Base-by-base conservation (phyloP, 2,329 filamentous ascomycete genomes). In the Microdochium paspali region DNA sequence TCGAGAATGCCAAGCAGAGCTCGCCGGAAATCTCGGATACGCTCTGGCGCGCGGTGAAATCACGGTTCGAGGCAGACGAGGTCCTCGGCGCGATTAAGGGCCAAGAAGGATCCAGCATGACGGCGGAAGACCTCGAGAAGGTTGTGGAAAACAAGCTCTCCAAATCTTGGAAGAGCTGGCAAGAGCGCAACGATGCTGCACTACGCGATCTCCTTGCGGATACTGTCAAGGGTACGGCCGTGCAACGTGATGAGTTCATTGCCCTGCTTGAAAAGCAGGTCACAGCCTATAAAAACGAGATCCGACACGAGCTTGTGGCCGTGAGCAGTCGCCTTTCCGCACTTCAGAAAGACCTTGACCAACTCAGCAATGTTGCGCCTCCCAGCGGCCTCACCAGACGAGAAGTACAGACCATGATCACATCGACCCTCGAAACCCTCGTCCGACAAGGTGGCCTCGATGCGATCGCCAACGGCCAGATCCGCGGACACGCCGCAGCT, bases 81-180 rank as follows among this genome's bases (percentile, higher is more conserved):
- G 44, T 61, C 13, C 39, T 59, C 39, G 53, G 59, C 10, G 20
- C 13, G 6, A 23, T 44, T 44, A 52, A 44, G 18, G 52, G 51
- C 21, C 63, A 61, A 30, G 55, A 49, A 6, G 32, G 43, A 4
- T 51, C 54, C 1, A 60, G 58, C 30, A 51, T 66, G n/a, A 50
- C 56, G 0, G 50, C 51, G 3, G 51, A 61, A 1, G 56, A 61
- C 1, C 54, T 65, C 4, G 53, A 59, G 23, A 44, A 31, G 21
- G 56, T 59, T 2, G 50, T 69, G 3, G 55, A 65, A 44, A 49
- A 52, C 5, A 63, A 63, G 25, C 54, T 69, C 35, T 61, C 64
- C 1, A 64, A 49, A 31, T 63, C 67, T 3, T 82, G 77, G 77
- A 66, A 72, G 20, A 62, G 65, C 1, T 83, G 77, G 73, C 57